Base-by-base conservation (phyloP, 1,284 basidiomycete genomes). In the Trametes polyzona region DNA sequence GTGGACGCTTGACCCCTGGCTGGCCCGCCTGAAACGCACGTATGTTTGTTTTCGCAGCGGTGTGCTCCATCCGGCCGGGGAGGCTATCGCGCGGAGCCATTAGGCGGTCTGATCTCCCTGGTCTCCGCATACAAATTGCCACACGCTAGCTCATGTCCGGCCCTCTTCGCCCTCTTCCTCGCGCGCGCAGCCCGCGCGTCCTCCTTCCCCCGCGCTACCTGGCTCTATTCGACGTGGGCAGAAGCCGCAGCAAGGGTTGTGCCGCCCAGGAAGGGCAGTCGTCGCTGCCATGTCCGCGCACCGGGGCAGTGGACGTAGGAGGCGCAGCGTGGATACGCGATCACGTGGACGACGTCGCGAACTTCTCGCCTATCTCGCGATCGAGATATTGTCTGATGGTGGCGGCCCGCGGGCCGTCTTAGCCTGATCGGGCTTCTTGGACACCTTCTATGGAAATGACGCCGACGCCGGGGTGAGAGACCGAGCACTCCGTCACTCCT, bases 31-130 rank as follows among this genome's bases (percentile, higher is more conserved):
- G 53, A 55, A 55, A 55, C 53, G 46, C 52, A n/a, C 29, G 36
- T 43, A 41, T 30, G 50, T 62, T 52, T 54, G 57, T 56, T 55
- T 55, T 54, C 36, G 51, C 50, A 48, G 32, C 11, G 24, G 33
- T 24, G n/a, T 9, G 24, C 24, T 24, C 54, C 54, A 57, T 37
- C 39, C 57, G 57, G 44, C 51, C 61, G 52, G 54, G 24, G 16
- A 51, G 54, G 30, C 54, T 33, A 55, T 37, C 32, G 32, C 29
- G 32, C 48, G 55, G 51, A 11, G 6, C 24, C 16, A 53, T 54
- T 63, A 62, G 48, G 64, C 59, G 64, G 52, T 58, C 54, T 63
- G 64, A 65, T 65, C 59, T 52, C 57, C 61, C 64, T 58, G 37
- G 24, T 33, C 24, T 23, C 35, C 54, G 47, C 44, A 43, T 48